phyloP scores from a whole-genome alignment of 2,329 filamentous ascomycete genomes.

The Aspergillus sp. region DNA sequence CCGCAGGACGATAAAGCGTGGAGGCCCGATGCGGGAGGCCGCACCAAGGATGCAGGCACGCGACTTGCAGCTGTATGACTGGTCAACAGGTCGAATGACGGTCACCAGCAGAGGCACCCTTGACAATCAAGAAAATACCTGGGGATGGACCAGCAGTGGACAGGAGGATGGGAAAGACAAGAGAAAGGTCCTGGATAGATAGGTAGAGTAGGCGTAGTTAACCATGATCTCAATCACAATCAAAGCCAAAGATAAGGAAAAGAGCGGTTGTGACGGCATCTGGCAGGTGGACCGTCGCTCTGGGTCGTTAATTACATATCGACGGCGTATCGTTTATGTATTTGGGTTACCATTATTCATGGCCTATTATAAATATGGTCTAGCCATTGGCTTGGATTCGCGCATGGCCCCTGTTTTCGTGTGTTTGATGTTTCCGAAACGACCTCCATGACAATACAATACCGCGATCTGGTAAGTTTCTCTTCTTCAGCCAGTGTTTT shows the following conservation, averaged over 20 bases:
- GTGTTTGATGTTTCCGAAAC: too few species aligned
- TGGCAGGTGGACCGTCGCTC: conserved; percentile 2
- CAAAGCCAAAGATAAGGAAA: conserved; percentile 5
- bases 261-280: conserved; percentile 11
- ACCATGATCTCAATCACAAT: conserved; percentile 13
- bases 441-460: background rate
- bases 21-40: conserved; percentile 19
- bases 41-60: conserved; percentile 23
- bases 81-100: background rate
- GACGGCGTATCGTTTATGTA: background rate
- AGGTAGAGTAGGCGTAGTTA: background rate
- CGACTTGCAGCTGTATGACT: conserved; percentile 16
- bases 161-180: background rate
- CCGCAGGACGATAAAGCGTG: conserved; percentile 16
- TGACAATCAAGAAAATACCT: background rate
- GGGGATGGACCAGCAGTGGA: background rate
- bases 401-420: background rate
- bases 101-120: background rate
- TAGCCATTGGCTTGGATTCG: background rate
- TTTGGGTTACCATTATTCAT: background rate
- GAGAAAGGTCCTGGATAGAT: background rate
- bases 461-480: background rate
- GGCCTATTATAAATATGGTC: too few species aligned
- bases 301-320: conserved; percentile 4
- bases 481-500: background rate